A percentile compares a stretch with the other conserved stretches of the same genome.
Conservation (phyloP, 2,329 filamentous ascomycete genomes). For the Capronia epimyces region DNA sequence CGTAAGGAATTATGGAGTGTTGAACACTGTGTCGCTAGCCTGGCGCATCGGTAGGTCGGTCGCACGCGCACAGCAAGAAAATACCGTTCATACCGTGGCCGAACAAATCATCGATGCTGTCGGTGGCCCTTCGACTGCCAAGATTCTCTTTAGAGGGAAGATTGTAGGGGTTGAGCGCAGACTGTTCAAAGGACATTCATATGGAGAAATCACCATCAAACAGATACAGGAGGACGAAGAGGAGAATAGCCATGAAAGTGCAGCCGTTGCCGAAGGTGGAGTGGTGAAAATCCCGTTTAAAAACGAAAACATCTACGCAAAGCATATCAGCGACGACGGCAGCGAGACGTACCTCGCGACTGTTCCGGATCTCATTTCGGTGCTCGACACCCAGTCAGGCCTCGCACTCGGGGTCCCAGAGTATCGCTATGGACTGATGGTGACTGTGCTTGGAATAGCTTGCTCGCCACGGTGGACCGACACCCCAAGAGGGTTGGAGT, state of each 20-base stretch:
- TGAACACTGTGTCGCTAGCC: slow-evolving; percentile 34
- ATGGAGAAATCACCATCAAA: slow-evolving; percentile 20
- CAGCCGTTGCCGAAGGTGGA: slow-evolving; percentile 2
- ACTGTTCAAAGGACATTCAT: background rate
- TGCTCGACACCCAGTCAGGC: slow-evolving; percentile 19
- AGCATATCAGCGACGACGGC: slow-evolving; percentile 16
- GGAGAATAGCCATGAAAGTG: slow-evolving; percentile 15
- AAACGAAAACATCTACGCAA: slow-evolving; percentile 31
- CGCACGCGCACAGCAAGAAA: slow-evolving; percentile 28
- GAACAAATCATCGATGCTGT: slow-evolving; percentile 39
- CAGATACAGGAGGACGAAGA: slow-evolving; percentile 30
- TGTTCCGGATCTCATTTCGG: slow-evolving; percentile 32
- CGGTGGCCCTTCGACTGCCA: slow-evolving; percentile 36
- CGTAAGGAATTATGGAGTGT: slow-evolving; percentile 35
- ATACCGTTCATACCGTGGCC: slow-evolving; percentile 11
- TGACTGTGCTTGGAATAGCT: slow-evolving; percentile 49
- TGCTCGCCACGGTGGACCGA: slow-evolving; percentile 54
- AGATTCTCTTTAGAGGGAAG: slow-evolving; percentile 42
- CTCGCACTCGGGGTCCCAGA: slow-evolving; percentile 21
- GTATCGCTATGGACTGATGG: slow-evolving; percentile 48
- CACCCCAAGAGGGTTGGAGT: slow-evolving; percentile 4
- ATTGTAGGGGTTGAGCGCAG: slow-evolving; percentile 34
- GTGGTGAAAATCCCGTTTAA: slow-evolving; percentile 28
- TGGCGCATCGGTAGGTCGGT: slow-evolving; percentile 33
- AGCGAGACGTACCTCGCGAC: slow-evolving; percentile 29